Evolutionary conservation across 495 filamentous ascomycete species (phyloP), one percentile per base, ranked within the genome.

Genomic region (Penicillium pulvis): DNA sequence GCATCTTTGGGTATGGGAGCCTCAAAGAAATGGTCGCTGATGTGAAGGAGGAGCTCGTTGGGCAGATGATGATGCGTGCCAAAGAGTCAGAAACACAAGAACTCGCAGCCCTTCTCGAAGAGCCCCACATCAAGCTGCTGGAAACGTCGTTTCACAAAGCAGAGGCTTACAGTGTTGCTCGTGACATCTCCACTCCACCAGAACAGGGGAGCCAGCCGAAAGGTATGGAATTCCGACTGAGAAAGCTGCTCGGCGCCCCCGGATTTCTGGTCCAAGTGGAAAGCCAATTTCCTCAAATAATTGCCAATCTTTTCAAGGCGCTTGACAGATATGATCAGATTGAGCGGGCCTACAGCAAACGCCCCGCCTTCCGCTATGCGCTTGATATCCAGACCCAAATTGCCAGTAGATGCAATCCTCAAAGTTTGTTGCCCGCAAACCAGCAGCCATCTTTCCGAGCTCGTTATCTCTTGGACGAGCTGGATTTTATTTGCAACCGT

Each of bases 381-480:
- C 78, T 81, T 10, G 76, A 84, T 42, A 80, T 79, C n/a, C 81
- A 94, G 68, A 73, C 76, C 19, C 71, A 81, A 33, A 97, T 97
- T 57, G 84, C 83, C 55, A 68, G 69, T 17, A 84, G 85, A 55
- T 85, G 87, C 51, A 69, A 81, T 55, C 88, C 91, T 19, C 72
- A 75, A 9, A 80, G 74, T 28, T 67, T 66, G 9, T 71, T 97
- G 8, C 86, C 91, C 6, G 73, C 85, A 7, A 89, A 87, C 53
- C 91, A 96, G 61, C 91, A 96, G 60, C 94, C 94, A 16, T 89
- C 84, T 33, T 98, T 97, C 75, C 88, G 82, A 60, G 85, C 86
- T 17, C 90, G 86, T 55, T 89, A 87, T 64, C 73, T 98, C 6
- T 67, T 86, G 8, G 84, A 86, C 56, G 84, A 93, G 60, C 81